Evolutionary conservation across 1,284 basidiomycete genomes (phyloP), one percentile per base, ranked within the genome.

Genomic region (Trametes polyzona): DNA sequence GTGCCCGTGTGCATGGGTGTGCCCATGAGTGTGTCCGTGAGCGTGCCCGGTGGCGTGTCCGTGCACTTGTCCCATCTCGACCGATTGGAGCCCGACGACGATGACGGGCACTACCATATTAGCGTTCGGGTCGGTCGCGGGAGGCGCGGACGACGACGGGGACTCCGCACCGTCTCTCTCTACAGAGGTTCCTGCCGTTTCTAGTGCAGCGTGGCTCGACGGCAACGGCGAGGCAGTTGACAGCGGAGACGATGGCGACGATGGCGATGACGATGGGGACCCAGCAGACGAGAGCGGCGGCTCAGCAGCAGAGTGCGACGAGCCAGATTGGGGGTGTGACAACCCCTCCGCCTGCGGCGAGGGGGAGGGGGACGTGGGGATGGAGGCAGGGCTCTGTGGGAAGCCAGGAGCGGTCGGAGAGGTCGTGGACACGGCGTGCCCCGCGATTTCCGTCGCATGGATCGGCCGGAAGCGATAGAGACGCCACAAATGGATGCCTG

Each of bases 401-500:
- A 47, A 49, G 35, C 39, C 48, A 32, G 61, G 35, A 42, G 51
- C 33, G 23, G 58, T 19, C 37, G 62, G 44, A 24, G 64, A 36
- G 26, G 64, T 63, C 63, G 62, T 65, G 64, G 61, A 21, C 21
- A 64, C 61, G 51, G 63, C 68, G 50, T 67, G 66, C 35, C 55
- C 60, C 32, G 58, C 63, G 17, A 60, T 58, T 24, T 64, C 62
- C 37, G 67, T 69, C 4, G 78, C 73, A n/a, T 73, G 69, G 59
- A 89, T 84, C 32, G 87, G 79, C 8, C 87, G 87, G 74, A 91
- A 92, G 33, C 88, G 80, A 68, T 90, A 91, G 65, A 90, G 74
- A 57, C 90, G 77, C 90, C 90, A 92, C 82, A 89, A 88, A 68
- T 91, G 91, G 57, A 91, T 84, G 14, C 87, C 78, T 36, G 64